Conservation (phyloP, 192 early-diverging fungal species). For the Pilobolus umbonatus region DNA sequence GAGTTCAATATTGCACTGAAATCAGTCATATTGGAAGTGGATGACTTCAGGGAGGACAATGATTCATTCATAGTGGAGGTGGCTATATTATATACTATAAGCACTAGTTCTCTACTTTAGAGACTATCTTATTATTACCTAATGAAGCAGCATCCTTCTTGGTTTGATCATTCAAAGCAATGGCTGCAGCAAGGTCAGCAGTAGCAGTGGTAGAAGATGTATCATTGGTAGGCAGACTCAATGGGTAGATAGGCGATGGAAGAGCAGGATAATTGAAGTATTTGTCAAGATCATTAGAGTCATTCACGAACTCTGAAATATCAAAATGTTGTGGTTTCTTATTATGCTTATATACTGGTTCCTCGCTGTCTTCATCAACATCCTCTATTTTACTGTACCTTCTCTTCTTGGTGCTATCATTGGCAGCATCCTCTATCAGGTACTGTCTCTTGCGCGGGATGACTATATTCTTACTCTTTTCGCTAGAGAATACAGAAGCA, state of each 20-base stretch:
- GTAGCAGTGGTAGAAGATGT: conserved; percentile 3
- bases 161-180: conserved; percentile 21
- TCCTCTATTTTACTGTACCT: conserved; percentile 10
- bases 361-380: conserved; percentile 23
- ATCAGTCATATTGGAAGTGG: not conserved
- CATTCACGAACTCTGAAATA: conserved; percentile 12
- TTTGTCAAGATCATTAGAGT: conserved; percentile 1
- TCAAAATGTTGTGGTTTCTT: not conserved
- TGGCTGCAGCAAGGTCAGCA: conserved; percentile 16
- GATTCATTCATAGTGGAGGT: no score
- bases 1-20: conserved; percentile 1
- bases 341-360: conserved; percentile 18
- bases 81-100: no score
- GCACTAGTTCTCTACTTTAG: no score
- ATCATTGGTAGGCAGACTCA: conserved; percentile 4
- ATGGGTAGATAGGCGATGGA: no score
- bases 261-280: not conserved
- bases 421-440: conserved; percentile 20
- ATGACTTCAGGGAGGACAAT: not conserved
- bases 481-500: conserved; percentile 78
- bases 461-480: conserved; percentile 42
- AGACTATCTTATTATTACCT: no score
- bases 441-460: conserved; percentile 45
- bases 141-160: conserved; percentile 14
- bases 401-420: conserved; percentile 1